Evolutionary conservation across 768 basidiomycete genomes (phyloP).

Genomic region (Porpolomopsis calyptriformis): DNA sequence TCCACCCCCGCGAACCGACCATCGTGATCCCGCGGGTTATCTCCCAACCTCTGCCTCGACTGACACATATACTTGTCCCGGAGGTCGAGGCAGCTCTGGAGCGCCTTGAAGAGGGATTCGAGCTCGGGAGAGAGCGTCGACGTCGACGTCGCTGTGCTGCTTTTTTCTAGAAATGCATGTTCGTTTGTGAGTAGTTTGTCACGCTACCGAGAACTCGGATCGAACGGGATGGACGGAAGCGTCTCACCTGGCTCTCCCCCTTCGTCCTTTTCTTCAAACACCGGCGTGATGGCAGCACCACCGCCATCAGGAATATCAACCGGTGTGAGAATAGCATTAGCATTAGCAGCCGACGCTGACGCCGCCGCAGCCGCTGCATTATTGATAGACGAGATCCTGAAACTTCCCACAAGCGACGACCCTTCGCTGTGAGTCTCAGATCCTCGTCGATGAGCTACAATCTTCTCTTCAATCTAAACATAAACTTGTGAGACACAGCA

Average conservation of each 20-base stretch:
- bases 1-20: slow-evolving; percentile 60
- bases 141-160: too few relatives aligned
- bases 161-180: too few relatives aligned
- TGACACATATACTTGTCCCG: slow-evolving; percentile 91
- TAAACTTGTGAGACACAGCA: neutral
- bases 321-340: too few relatives aligned
- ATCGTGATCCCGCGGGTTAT: slow-evolving; percentile 90
- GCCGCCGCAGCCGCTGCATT: slow-evolving; percentile 16
- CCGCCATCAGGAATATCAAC: too few relatives aligned
- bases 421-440: slow-evolving; percentile 44
- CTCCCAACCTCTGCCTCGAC: slow-evolving; percentile 86
- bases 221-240: too few relatives aligned
- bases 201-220: too few relatives aligned
- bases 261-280: slow-evolving; percentile 23
- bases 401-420: slow-evolving; percentile 28
- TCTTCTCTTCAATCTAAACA: slow-evolving; percentile 63
- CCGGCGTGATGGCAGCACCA: slow-evolving; percentile 9
- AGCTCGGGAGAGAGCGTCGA: slow-evolving; percentile 10
- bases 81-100: slow-evolving; percentile 78
- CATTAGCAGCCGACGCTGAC: too few relatives aligned
- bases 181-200: too few relatives aligned
- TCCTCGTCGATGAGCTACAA: slow-evolving; percentile 50
- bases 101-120: slow-evolving; percentile 49
- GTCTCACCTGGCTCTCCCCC: too few relatives aligned
- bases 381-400: slow-evolving; percentile 27